phyloP scores from a whole-genome alignment of 2,329 filamentous ascomycete species.

The Colletotrichum cuscutae region DNA sequence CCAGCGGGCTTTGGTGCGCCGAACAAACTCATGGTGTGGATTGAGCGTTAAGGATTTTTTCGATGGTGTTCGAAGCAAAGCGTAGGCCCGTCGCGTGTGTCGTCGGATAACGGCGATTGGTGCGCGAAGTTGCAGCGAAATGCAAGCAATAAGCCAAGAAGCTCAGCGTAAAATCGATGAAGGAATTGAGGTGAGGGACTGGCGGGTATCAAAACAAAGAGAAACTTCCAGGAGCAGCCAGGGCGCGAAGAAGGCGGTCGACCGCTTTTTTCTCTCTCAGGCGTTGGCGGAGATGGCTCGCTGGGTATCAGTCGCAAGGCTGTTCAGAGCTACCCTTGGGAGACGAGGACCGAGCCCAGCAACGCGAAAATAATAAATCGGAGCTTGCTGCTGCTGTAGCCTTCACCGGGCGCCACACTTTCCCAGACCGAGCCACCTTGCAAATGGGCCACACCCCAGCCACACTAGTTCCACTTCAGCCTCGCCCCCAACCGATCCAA shows the following conservation, averaged over 20 bases:
- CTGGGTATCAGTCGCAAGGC: constrained; percentile 12
- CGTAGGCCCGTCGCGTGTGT: not conserved
- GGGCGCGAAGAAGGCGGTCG: not conserved
- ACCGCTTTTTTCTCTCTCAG: not conserved
- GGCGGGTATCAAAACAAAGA: constrained; percentile 22
- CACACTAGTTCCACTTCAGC: constrained; percentile 37
- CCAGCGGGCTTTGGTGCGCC: constrained; percentile 49
- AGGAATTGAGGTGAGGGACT: not conserved
- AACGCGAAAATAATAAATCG: constrained; percentile 37
- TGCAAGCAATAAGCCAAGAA: constrained; percentile 16
- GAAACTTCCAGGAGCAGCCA: not conserved
- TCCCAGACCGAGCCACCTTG: constrained; percentile 25
- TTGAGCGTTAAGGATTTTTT: constrained; percentile 6
- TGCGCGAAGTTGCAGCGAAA: constrained; percentile 17
- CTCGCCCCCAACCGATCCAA: constrained; percentile 48
- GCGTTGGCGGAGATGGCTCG: not conserved
- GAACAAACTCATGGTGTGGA: constrained; percentile 50
- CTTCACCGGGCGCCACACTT: constrained; percentile 35
- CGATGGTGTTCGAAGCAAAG: not conserved
- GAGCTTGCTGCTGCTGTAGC: constrained; percentile 28
- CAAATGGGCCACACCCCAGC: not conserved
- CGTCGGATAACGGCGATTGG: not conserved
- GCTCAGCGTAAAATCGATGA: constrained; percentile 22
- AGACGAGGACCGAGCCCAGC: constrained; percentile 2
- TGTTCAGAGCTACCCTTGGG: constrained; percentile 21